Evolutionary conservation across 306 rosid species (phyloP), one percentile per base, ranked within the genome.

Genomic region (Nissolia schottii): DNA sequence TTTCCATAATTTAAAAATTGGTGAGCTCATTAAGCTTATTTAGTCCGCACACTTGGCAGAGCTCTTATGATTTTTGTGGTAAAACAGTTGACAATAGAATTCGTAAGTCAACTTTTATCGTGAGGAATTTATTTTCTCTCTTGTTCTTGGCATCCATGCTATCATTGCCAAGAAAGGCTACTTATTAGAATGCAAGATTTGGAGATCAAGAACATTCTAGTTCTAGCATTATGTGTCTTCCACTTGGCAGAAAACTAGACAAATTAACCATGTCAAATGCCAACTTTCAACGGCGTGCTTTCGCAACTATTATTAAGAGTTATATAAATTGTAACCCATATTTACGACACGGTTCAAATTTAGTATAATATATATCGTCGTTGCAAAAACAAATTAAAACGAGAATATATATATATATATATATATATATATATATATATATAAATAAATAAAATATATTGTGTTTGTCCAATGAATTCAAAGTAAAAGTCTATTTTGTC

Each of bases 241-340:
- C 10, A 37, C 32, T 4, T 15, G 64, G 50, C 16, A n/a, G 32
- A 43, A 22, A 4, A 12, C 28, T 24, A 41, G 70, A 24, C 19
- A 46, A 11, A 46, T 46, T 2, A 5, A n/a, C 0, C 13, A 49
- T 27, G 5, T n/a, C 7, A 53, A 11, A 19, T 53, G 49, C 28
- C 41, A 70, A 45, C 27, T 35, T 68, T 77, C 80, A 67, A 77
- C 25, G 64, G 59, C 75, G 70, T 61, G 75, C n/a, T 40, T 24
- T 31, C 2, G 3, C 64, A 22, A 34, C 75, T 14, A 46, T 24
- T 18, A 37, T 54, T 55, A 5, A 16, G 57, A 40, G 20, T n/a
- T n/a, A n/a, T n/a, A n/a, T 38, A 1, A 55, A 34, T 32, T 20
- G 51, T 38, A 10, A 14, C 62, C 40, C 62, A 45, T 2, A 9